A percentile compares a stretch with the other conserved stretches of the same genome.
Conservation (phyloP, 2,329 filamentous ascomycete species). For the Drechslerella coelobrocha region DNA sequence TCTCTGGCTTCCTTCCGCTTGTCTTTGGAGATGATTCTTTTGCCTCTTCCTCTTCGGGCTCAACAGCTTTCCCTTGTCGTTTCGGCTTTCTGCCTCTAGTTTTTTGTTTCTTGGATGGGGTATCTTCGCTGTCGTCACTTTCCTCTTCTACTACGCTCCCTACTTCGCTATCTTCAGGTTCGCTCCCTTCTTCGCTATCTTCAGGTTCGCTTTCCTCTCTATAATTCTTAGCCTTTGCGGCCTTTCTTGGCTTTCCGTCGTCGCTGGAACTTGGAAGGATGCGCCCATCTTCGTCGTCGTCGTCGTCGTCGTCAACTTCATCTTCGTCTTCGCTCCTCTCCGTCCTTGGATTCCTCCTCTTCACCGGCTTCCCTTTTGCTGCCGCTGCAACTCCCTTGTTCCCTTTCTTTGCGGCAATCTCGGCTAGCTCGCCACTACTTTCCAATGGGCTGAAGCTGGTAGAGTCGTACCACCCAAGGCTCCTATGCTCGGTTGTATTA, state of each 20-base stretch:
- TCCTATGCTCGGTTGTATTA: conserved; percentile 14
- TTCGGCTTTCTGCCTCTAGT: background rate
- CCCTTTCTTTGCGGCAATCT: conserved; percentile 20
- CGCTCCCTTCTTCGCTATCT: background rate
- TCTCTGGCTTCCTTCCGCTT: background rate
- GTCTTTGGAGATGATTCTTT: conserved; percentile 9
- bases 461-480: conserved; percentile 36
- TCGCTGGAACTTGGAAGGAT: conserved; percentile 28
- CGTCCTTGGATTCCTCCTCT: background rate
- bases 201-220: conserved; percentile 22
- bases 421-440: conserved; percentile 3
- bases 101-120: background rate
- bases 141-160: background rate
- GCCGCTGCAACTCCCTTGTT: too few species aligned
- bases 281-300: conserved; percentile 7
- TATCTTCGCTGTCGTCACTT: background rate
- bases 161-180: conserved; percentile 1
- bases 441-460: conserved; percentile 34
- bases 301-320: too few species aligned
- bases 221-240: background rate
- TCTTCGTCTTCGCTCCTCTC: conserved; percentile 1
- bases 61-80: background rate
- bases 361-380: background rate
- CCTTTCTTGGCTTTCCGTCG: background rate
- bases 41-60: conserved; percentile 10